Conservation (phyloP, 2,329 filamentous ascomycete genomes). For the Cadophora luteo-olivacea region DNA sequence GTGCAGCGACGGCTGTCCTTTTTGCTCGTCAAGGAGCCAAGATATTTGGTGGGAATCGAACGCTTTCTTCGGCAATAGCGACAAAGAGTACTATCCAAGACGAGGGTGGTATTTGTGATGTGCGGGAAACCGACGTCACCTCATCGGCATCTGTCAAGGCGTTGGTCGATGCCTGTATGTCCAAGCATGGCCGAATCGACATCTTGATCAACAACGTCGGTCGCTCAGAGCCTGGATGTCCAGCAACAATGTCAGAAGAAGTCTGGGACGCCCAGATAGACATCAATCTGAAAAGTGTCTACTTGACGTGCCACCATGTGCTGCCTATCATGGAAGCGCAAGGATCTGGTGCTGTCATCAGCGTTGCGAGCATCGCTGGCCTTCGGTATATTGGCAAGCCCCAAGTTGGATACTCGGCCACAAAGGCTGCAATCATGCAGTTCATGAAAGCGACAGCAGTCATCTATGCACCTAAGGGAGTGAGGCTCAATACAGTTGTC, state of each 20-base stretch:
- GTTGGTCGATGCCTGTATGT: slow-evolving; percentile 57
- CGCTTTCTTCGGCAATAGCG: slow-evolving; percentile 47
- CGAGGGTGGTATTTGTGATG: slow-evolving; percentile 46
- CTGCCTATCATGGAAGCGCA: slow-evolving; percentile 61
- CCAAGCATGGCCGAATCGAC: slow-evolving; percentile 61
- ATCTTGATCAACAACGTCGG: slow-evolving; percentile 67
- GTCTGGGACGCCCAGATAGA: slow-evolving; percentile 59
- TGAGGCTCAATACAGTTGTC: slow-evolving; percentile 1
- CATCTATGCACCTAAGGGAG: neutral
- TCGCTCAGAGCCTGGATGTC: slow-evolving; percentile 57
- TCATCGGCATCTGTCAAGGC: slow-evolving; percentile 56
- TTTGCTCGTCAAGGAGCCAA: slow-evolving; percentile 54
- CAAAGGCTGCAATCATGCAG: slow-evolving; percentile 4
- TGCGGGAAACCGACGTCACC: slow-evolving; percentile 58
- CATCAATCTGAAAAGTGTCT: slow-evolving; percentile 61
- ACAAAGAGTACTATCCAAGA: slow-evolving; percentile 49
- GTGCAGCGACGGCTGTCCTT: slow-evolving; percentile 53
- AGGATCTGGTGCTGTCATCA: slow-evolving; percentile 51
- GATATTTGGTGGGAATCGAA: slow-evolving; percentile 56
- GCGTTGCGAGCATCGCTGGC: slow-evolving; percentile 57
- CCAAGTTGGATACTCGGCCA: slow-evolving; percentile 9
- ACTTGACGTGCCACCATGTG: slow-evolving; percentile 57
- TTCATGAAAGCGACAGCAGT: neutral
- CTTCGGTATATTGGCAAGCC: slow-evolving; percentile 49
- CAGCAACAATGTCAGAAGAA: slow-evolving; percentile 55